phyloP scores from a whole-genome alignment of 1,284 basidiomycete species.

The Laetiporus sulphureus region DNA sequence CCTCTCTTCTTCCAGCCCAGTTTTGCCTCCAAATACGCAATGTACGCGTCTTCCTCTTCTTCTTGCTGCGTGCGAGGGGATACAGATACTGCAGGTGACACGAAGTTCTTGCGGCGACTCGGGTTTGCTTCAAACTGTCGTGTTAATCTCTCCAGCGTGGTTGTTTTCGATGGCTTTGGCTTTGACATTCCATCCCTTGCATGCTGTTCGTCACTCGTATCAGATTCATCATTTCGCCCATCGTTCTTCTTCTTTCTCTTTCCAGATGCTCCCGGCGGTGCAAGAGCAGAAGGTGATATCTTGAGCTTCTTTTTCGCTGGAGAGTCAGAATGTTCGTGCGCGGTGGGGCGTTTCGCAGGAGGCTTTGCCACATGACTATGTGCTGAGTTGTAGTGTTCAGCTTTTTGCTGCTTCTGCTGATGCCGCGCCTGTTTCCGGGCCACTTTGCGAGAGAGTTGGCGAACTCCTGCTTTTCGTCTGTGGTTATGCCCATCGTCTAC shows the following conservation, averaged over 20 bases:
- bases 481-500: constrained; percentile 10
- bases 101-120: background rate
- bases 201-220: background rate
- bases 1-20: constrained; percentile 24
- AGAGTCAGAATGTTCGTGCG: constrained; percentile 34
- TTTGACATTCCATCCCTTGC: constrained; percentile 1
- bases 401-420: constrained; percentile 53
- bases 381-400: constrained; percentile 40
- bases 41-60: constrained; percentile 26
- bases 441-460: constrained; percentile 49
- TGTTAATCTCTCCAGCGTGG: constrained; percentile 31
- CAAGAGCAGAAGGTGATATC: constrained; percentile 6
- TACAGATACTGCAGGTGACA: constrained; percentile 3
- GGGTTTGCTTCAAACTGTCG: constrained; percentile 11
- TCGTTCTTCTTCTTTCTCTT: too few relatives aligned
- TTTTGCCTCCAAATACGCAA: constrained; percentile 25
- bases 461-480: constrained; percentile 15
- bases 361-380: constrained; percentile 16
- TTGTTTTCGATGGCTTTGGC: constrained; percentile 12
- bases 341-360: constrained; percentile 23
- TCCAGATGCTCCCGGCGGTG: background rate
- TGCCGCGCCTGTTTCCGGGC: constrained; percentile 54
- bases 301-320: constrained; percentile 41
- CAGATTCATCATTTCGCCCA: too few relatives aligned
- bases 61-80: constrained; percentile 17